Evolutionary conservation across 176 grass and related monocot genomes (phyloP).

Genomic region (Chrysopogon serrulatus): DNA sequence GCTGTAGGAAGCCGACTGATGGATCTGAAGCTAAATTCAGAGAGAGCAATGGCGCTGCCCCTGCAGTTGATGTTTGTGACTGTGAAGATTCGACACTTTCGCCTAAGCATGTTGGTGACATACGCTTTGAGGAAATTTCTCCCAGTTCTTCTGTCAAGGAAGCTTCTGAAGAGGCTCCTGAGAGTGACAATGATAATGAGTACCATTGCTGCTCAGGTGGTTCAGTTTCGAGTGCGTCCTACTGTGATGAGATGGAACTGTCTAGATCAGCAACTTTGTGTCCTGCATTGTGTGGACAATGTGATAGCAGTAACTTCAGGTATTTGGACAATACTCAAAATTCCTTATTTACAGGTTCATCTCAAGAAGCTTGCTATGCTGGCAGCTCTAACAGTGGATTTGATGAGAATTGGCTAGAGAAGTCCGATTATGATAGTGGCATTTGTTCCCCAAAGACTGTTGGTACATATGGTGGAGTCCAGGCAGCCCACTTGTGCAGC

Average conservation of each 20-base stretch:
- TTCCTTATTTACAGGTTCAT: conserved; percentile 17
- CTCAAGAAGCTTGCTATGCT: conserved; percentile 37
- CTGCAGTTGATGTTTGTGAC: conserved; percentile 22
- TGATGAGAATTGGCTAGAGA: conserved; percentile 31
- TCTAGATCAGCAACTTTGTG: conserved; percentile 34
- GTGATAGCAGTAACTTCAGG: background rate
- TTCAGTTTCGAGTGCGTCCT: conserved; percentile 36
- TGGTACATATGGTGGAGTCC: background rate
- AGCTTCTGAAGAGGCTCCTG: conserved; percentile 47
- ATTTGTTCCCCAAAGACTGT: conserved; percentile 33
- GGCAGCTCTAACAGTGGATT: conserved; percentile 12
- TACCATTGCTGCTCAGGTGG: conserved; percentile 36
- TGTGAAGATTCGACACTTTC: conserved; percentile 45
- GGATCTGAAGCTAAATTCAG: conserved; percentile 34
- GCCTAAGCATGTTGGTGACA: conserved; percentile 42
- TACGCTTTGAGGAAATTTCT: conserved; percentile 50
- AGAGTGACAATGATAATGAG: conserved; percentile 53
- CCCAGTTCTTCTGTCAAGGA: conserved; percentile 55
- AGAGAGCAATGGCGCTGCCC: conserved; percentile 9
- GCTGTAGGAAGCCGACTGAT: conserved; percentile 26
- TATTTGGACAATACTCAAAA: conserved; percentile 24
- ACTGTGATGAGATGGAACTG: conserved; percentile 48
- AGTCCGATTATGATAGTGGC: conserved; percentile 17
- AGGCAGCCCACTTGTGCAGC: conserved; percentile 9
- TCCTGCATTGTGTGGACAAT: conserved; percentile 31